A percentile compares a stretch with the other conserved stretches of the same genome.
These are phyloP conservation scores for Arachis hypogaea DNA, from an alignment of 306 rosid genomes.

Conservation along the genomic window DNA sequence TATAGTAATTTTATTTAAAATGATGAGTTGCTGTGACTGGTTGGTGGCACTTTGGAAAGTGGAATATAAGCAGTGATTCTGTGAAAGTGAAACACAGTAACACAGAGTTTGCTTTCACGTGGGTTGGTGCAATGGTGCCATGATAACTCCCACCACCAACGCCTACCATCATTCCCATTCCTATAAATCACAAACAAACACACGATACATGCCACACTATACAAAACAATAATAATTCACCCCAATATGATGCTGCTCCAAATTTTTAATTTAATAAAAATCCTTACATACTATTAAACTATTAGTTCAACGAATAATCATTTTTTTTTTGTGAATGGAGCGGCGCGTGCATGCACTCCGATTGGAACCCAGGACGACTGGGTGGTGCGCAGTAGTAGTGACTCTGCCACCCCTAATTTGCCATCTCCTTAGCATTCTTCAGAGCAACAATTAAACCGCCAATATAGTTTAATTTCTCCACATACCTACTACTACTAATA, in stretches of 20 bases:
- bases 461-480: background rate
- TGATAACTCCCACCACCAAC: slow-evolving; percentile 41
- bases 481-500: background rate
- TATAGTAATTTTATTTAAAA: too few species aligned
- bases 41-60: too few species aligned
- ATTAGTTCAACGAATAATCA: background rate
- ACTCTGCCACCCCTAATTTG: slow-evolving; percentile 42
- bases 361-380: slow-evolving; percentile 77
- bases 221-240: slow-evolving; percentile 1
- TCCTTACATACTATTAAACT: slow-evolving; percentile 32
- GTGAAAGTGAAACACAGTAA: background rate
- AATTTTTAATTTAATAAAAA: background rate
- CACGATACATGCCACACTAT: background rate
- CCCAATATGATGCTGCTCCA: background rate
- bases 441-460: slow-evolving; percentile 31
- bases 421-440: slow-evolving; percentile 73
- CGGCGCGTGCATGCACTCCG: slow-evolving; percentile 42
- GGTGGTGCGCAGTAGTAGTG: slow-evolving; percentile 37
- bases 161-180: slow-evolving; percentile 33
- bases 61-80: too few species aligned
- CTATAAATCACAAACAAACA: background rate
- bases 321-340: background rate
- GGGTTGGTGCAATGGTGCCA: slow-evolving; percentile 46
- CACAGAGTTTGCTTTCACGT: slow-evolving; percentile 42
- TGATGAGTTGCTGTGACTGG: too few species aligned